A percentile compares a stretch with the other conserved stretches of the same genome.
These are phyloP conservation scores for Paxillus rubicundulus DNA, from an alignment of 768 basidiomycete species.

Conservation along the genomic window DNA sequence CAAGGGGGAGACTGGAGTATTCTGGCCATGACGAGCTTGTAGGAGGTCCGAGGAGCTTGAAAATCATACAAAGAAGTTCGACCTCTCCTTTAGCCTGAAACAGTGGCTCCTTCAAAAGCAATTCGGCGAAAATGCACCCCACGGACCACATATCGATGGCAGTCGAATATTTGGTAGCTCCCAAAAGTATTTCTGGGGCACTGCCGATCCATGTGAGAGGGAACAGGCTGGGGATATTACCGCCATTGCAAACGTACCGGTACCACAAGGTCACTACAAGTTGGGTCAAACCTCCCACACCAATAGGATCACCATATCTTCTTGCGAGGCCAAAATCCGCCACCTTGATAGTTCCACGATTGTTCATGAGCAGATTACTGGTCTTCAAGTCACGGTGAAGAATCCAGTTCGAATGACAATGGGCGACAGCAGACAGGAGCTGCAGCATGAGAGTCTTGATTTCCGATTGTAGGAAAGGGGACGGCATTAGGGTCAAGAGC, in stretches of 20 bases:
- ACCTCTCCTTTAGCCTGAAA: constrained; percentile 96
- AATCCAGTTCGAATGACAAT: constrained; percentile 97
- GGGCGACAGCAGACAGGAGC: constrained; percentile 86
- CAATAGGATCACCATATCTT: constrained; percentile 94
- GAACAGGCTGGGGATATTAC: constrained; percentile 7
- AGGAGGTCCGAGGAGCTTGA: constrained; percentile 93
- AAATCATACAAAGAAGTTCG: constrained; percentile 91
- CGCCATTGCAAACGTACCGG: constrained; percentile 53
- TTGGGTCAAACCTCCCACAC: constrained; percentile 96
- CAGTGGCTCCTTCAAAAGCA: constrained; percentile 93
- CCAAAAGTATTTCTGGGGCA: constrained; percentile 92
- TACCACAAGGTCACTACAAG: constrained; percentile 99
- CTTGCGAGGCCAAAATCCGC: constrained; percentile 97
- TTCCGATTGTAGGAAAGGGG: constrained; percentile 95
- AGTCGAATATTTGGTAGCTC: constrained; percentile 90
- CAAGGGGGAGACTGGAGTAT: constrained; percentile 72
- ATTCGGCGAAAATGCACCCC: constrained; percentile 96
- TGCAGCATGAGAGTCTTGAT: constrained; percentile 97
- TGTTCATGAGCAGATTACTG: constrained; percentile 97
- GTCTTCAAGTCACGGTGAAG: constrained; percentile 97
- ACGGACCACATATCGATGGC: constrained; percentile 99
- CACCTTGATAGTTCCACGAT: constrained; percentile 96
- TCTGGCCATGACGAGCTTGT: constrained; percentile 85
- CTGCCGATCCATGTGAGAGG: constrained; percentile 39
- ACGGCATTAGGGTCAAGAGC: constrained; percentile 90